Percentiles rank a stretch among this genome's conserved stretches.
Conservation (phyloP, 768 basidiomycete genomes). For the Serendipita sp. region DNA sequence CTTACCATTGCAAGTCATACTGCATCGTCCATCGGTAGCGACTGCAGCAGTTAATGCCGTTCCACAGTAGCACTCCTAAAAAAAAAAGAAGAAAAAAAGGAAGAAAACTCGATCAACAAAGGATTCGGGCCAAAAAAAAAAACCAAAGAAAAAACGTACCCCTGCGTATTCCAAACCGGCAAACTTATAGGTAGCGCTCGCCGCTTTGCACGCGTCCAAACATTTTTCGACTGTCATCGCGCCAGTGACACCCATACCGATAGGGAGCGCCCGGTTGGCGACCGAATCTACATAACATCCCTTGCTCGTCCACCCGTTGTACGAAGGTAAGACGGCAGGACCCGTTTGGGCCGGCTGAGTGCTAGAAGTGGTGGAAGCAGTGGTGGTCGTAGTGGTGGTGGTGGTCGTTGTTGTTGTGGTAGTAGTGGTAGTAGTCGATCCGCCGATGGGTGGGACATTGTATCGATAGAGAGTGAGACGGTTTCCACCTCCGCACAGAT, state of each 20-base stretch:
- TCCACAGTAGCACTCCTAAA: not conserved
- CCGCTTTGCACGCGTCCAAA: conserved; percentile 45
- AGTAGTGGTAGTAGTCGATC: not conserved
- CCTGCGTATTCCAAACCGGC: conserved; percentile 50
- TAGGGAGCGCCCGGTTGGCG: conserved; percentile 20
- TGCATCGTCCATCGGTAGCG: conserved; percentile 1
- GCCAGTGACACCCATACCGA: conserved; percentile 11
- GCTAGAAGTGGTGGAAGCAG: not conserved
- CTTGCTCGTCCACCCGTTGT: not conserved
- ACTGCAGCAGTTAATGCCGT: not conserved
- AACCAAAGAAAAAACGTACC: conserved; percentile 31
- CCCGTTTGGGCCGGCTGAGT: not conserved
- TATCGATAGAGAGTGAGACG: conserved; percentile 14
- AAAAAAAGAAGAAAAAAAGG: not conserved
- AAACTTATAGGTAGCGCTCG: conserved; percentile 41
- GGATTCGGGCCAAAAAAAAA: not conserved
- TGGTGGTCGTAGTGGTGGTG: not conserved
- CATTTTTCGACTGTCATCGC: conserved; percentile 40
- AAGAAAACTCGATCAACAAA: not conserved
- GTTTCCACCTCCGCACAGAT: conserved; percentile 40
- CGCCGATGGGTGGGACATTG: not conserved
- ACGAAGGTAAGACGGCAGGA: not conserved
- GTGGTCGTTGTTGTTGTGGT: not conserved
- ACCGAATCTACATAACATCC: conserved; percentile 15
- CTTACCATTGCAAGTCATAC: not conserved